Percentiles rank a stretch among this genome's conserved stretches.
Conservation (phyloP, 208 protist genomes). For the Strigomonas galati region DNA sequence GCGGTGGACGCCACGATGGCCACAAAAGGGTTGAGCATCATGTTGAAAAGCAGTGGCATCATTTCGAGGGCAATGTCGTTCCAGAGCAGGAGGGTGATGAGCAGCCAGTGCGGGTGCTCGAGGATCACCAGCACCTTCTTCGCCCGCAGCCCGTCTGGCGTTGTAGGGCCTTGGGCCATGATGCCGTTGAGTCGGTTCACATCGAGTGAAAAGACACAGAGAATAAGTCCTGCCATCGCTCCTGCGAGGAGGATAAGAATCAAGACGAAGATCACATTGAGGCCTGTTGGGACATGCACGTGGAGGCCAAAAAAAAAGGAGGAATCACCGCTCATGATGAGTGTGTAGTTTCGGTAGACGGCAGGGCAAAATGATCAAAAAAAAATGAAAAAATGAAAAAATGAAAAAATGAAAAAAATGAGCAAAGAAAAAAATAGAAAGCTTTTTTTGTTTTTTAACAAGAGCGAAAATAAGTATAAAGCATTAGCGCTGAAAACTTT, state of each 20-base stretch:
- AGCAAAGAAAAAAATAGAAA: conserved; percentile 8
- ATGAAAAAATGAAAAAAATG: neutral
- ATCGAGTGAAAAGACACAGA: conserved; percentile 68
- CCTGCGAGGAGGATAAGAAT: conserved; percentile 46
- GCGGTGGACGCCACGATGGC: conserved; percentile 49
- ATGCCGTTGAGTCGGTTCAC: conserved; percentile 37
- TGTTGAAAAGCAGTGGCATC: conserved; percentile 65
- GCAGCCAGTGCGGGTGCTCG: conserved; percentile 57
- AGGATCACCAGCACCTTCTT: conserved; percentile 52
- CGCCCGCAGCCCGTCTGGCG: conserved; percentile 30
- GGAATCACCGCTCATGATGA: conserved; percentile 1
- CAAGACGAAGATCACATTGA: conserved; percentile 40
- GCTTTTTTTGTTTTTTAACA: neutral
- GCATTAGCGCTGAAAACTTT: no score
- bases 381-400: conserved; percentile 7
- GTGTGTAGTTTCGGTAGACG: no score
- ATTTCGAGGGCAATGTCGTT: conserved; percentile 65
- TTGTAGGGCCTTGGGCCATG: conserved; percentile 20
- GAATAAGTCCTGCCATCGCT: conserved; percentile 46
- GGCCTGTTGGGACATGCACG: conserved; percentile 23
- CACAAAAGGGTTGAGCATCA: conserved; percentile 45
- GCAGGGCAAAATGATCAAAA: conserved; percentile 8
- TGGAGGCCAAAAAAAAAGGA: conserved; percentile 55
- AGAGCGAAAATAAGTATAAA: no score
- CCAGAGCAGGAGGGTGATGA: conserved; percentile 58